Evolutionary conservation across 768 basidiomycete species (phyloP).

Genomic region (Psilocybe tampanensis): DNA sequence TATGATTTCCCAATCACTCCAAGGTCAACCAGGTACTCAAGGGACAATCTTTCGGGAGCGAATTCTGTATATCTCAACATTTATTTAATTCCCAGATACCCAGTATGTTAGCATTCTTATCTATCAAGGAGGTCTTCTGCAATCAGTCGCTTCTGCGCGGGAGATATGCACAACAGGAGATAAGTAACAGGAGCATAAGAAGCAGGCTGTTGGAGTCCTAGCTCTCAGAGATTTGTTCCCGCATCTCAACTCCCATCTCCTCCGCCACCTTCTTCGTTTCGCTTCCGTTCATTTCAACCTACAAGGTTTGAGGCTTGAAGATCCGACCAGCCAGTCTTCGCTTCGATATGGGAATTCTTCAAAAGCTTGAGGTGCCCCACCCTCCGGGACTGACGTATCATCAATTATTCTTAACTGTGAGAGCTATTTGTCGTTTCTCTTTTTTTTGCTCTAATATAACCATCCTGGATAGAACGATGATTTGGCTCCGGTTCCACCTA

Average conservation of each 20-base stretch:
- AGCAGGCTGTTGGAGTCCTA: conserved; percentile 1
- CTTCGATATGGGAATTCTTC: conserved; percentile 32
- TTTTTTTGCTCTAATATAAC: conserved; percentile 4
- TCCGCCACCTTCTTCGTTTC: neutral
- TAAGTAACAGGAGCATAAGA: conserved; percentile 6
- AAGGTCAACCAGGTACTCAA: no score
- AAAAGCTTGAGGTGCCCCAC: conserved; percentile 54
- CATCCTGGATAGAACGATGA: conserved; percentile 59
- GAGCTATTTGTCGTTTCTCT: conserved; percentile 16
- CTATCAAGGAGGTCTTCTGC: neutral
- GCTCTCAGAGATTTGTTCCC: neutral
- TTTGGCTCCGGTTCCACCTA: conserved; percentile 63
- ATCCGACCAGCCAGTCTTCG: neutral
- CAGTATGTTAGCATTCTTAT: neutral
- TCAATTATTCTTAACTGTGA: conserved; percentile 61
- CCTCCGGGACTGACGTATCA: conserved; percentile 53
- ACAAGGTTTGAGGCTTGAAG: no score
- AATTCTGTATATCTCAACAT: no score
- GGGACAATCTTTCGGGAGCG: no score
- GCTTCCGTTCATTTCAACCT: no score
- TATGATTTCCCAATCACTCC: neutral
- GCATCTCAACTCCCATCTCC: neutral
- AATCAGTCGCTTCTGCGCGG: neutral
- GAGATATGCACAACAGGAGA: conserved; percentile 6
- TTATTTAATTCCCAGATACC: no score